A percentile compares a stretch with the other conserved stretches of the same genome.
Conservation (phyloP, 371 early-diverging fungal genomes). For the Circinella umbellata region DNA sequence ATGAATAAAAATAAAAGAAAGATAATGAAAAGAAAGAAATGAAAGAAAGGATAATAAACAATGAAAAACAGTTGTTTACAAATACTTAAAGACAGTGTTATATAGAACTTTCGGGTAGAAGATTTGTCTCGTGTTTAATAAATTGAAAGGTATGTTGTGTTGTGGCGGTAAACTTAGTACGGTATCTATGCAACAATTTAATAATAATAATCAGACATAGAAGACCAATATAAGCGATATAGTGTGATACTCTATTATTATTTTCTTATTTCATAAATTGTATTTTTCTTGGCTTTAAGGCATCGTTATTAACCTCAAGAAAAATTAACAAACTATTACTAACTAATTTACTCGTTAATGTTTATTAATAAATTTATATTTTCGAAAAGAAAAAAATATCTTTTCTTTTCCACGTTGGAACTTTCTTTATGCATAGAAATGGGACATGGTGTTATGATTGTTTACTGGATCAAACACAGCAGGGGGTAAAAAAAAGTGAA, state of each 20-base stretch:
- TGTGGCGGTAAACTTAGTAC: no score
- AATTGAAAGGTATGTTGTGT: no score
- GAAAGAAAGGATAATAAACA: constrained; percentile 4
- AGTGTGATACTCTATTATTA: no score
- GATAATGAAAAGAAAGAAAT: not conserved
- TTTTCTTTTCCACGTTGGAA: constrained; percentile 1
- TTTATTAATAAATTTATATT: not conserved
- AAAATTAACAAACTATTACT: no score
- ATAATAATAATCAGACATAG: no score
- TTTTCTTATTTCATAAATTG: no score
- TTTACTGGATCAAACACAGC: constrained; percentile 1
- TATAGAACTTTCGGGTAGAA: constrained; percentile 14
- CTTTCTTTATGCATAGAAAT: not conserved
- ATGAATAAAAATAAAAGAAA: not conserved
- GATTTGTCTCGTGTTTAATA: constrained; percentile 5
- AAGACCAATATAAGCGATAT: no score
- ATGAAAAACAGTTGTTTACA: constrained; percentile 13
- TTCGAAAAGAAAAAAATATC: not conserved
- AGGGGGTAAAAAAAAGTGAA: not conserved
- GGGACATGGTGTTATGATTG: not conserved
- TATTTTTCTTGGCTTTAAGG: no score
- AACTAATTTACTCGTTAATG: no score
- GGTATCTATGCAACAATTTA: no score
- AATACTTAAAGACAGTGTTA: not conserved
- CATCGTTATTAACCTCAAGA: no score